Base-by-base conservation (phyloP, 1,284 basidiomycete species). In the Gymnopus androsaceus region DNA sequence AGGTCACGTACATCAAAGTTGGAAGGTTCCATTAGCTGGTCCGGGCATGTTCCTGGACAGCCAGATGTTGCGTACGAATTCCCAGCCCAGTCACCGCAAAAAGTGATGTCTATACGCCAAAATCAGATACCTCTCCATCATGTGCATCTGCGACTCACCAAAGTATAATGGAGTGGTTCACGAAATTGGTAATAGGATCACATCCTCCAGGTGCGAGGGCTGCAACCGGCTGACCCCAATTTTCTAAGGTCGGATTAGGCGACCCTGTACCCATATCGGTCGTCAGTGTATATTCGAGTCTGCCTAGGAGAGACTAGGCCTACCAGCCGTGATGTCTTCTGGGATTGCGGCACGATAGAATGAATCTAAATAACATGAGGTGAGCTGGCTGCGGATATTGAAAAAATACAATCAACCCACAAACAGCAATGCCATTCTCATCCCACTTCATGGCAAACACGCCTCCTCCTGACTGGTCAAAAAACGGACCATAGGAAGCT, bases 71-170 rank as follows among this genome's bases (percentile, higher is more conserved):
- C 76, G 64, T 89, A 92, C 2, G 84, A 84, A 66, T 88, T 87
- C 38, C 89, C 90, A 4, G 89, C 90, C 89, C 89, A 91, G 69
- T 90, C 88, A 85, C 87, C 88, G 63, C 89, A 92, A 63, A 91
- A 90, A 9, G 89, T 92, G 59, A 92, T 91, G 67, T 92, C 89
- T 89, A 51, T n/a, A 44, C 55, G 37, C 28, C 3, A 44, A 45
- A 21, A 30, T 49, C n/a, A 44, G 48, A 47, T 23, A 17, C 23
- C 17, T 40, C 0, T 15, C 17, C 9, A 11, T 28, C n/a, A 30
- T 17, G 4, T 5, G 21, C 19, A n/a, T 44, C 63, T 36, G 48
- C 34, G 41, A 57, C 75, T 51, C 49, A 84, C 82, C 81, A 59
- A 86, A 85, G 34, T n/a, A 88, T 67, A 52, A 89, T 82, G 2